Base-by-base conservation (phyloP, 2,329 filamentous ascomycete species). In the Ceratocystis alfenasii region DNA sequence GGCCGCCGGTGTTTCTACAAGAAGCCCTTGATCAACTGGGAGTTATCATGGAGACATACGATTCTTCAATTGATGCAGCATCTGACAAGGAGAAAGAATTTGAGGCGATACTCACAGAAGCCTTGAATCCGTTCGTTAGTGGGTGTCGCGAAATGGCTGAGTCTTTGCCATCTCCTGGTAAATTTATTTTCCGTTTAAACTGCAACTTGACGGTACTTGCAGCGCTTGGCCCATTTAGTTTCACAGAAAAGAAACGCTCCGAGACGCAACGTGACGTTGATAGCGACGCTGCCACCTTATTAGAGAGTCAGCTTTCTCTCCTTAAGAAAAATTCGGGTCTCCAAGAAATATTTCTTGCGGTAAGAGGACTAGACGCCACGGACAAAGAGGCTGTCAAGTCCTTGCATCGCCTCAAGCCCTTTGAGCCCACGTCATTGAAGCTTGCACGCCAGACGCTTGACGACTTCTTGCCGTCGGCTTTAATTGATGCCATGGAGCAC, bases 401-500 rank as follows among this genome's bases (percentile, higher is more conserved):
- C 3, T 63, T 90, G 28, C 73, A 78, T 1, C 72, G 72, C 0
- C 77, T 87, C 1, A 78, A 80, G 0, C 75, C 80, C 3, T 83
- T 90, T 72, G 81, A 86, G 67, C 80, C 83, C 0, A 76, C 80
- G 4, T 75, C 80, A 0, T 78, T 97, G n/a, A 76, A 81, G 1
- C 76, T 79, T 62, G 85, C 87, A 1, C 89, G 89, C 71, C 89
- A 92, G 71, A 82, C 81, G 50, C 79, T 99, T 5, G 94, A 99
- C 72, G 86, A 90, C 68, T 99, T 97, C 76, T 78, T 99, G 28
- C 92, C 94, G 0, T 95, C 90, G 1, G 94, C 93, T 2, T 80
- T 96, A 36, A 93, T 96, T 80, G 94, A 99, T 73, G 92, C 92
- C 2, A 85, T 89, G 70, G 88, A 94, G 63, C 89, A 90, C 68